Evolutionary conservation across 1,284 basidiomycete species (phyloP).

Genomic region (Psilocybe mexicana): DNA sequence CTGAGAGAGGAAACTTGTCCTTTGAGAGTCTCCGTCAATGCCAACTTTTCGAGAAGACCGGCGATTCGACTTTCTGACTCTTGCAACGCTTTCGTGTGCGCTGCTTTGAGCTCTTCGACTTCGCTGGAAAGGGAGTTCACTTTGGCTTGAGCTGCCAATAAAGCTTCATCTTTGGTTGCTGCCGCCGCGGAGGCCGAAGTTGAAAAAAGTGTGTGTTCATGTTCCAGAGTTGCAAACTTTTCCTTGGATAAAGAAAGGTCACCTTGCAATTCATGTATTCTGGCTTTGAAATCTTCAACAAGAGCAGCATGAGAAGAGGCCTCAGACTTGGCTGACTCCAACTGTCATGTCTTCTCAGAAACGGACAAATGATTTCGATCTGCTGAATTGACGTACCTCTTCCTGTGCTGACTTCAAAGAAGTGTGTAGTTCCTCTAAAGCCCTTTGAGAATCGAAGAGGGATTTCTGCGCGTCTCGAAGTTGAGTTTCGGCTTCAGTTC

Average conservation of each 20-base stretch:
- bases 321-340: conserved; percentile 47
- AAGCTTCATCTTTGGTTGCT: conserved; percentile 60
- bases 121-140: conserved; percentile 59
- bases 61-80: conserved; percentile 47
- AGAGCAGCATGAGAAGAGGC: conserved; percentile 43
- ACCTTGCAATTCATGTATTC: conserved; percentile 50
- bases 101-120: conserved; percentile 48
- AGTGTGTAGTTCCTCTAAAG: conserved; percentile 38
- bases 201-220: conserved; percentile 44
- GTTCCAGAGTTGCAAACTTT: conserved; percentile 51
- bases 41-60: conserved; percentile 38
- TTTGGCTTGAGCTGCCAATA: conserved; percentile 64
- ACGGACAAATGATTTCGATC: neutral
- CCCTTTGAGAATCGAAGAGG: conserved; percentile 42
- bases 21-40: conserved; percentile 46
- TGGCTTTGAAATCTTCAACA: conserved; percentile 49
- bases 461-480: conserved; percentile 44
- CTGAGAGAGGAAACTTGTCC: conserved; percentile 58
- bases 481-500: conserved; percentile 48
- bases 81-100: conserved; percentile 49
- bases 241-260: conserved; percentile 54
- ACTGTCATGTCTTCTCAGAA: conserved; percentile 36
- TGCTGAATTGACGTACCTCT: conserved; percentile 45
- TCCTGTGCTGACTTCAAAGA: conserved; percentile 42
- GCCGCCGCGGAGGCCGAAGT: conserved; percentile 49